A percentile compares a stretch with the other conserved stretches of the same genome.
Conservation (phyloP, 2,329 filamentous ascomycete species). For the Fusarium graminum region DNA sequence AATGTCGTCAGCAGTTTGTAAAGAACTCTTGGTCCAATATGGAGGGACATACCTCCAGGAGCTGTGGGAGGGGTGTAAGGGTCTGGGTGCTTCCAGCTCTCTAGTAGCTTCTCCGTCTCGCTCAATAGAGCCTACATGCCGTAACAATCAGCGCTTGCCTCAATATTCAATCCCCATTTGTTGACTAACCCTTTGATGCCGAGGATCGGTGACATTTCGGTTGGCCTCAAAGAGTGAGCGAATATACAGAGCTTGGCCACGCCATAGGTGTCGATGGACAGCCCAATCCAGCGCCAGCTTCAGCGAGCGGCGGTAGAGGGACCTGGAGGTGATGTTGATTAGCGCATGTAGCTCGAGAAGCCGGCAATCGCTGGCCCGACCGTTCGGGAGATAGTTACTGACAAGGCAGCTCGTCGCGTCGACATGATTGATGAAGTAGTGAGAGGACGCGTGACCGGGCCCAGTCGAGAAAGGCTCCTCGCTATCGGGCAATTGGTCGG, state of each 20-base stretch:
- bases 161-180: neutral
- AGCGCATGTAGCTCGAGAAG: conserved; percentile 23
- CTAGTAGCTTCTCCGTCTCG: conserved; percentile 88
- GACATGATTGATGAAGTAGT: conserved; percentile 45
- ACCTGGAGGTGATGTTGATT: conserved; percentile 58
- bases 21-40: neutral
- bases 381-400: conserved; percentile 50
- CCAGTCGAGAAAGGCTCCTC: conserved; percentile 38
- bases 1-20: conserved; percentile 29
- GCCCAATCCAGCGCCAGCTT: conserved; percentile 97
- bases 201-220: conserved; percentile 83
- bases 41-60: conserved; percentile 79
- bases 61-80: conserved; percentile 91
- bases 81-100: conserved; percentile 98
- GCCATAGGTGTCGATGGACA: conserved; percentile 92
- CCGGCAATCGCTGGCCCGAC: conserved; percentile 19
- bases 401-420: conserved; percentile 65
- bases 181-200: conserved; percentile 81
- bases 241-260: conserved; percentile 96
- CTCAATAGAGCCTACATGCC: conserved; percentile 77
- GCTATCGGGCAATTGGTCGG: conserved; percentile 38
- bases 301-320: conserved; percentile 90
- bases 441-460: conserved; percentile 26
- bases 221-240: conserved; percentile 96
- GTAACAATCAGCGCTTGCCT: conserved; percentile 14